Base-by-base conservation (phyloP, 1,139 yeast species). In the Fermentozyma sake region DNA sequence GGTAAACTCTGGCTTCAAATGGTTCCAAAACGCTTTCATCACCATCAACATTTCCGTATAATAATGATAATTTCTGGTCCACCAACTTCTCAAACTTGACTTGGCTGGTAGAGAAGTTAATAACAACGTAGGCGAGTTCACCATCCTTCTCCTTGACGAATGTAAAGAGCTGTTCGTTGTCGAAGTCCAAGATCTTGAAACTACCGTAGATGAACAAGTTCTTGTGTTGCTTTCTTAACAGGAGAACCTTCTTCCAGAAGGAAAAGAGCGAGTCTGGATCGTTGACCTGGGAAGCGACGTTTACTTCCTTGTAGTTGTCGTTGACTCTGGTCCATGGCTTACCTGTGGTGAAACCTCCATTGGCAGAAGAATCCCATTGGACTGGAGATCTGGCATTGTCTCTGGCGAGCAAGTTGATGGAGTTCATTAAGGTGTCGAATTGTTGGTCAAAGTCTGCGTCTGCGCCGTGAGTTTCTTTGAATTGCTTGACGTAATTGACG, bases 361-460 rank as follows among this genome's bases (percentile, higher is more conserved):
- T 30, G 8, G 24, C 30, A 5, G 45, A 31, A 27, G 29, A 37
- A 20, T 44, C 45, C 53, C 53, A 48, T 28, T 48, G 53, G 16
- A 48, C 50, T 6, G 53, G 53, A 9, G 53, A 41, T 34, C 53
- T 39, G 7, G 50, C 45, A 30, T 48, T 35, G 34, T 48, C 53
- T 32, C 52, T 37, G 7, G 51, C 50, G 23, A 48, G 29, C 33
- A 44, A 39, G 28, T 41, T 39, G 28, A 48, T 40, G 26, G 27
- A 31, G 27, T 42, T 43, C 44, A 41, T 31, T 26, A 45, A 33
- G 14, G 27, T 28, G n/a, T 28, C 31, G 22, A 30, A 26, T 17
- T 33, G 32, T 22, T 34, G 35, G 18, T 34, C 32, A 18, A 26
- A 33, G 20, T 33, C 34, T 7, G 37, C 20, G 11, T 39, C 38